Base-by-base conservation (phyloP, 179 eudicot species). In the Silene coronaria region DNA sequence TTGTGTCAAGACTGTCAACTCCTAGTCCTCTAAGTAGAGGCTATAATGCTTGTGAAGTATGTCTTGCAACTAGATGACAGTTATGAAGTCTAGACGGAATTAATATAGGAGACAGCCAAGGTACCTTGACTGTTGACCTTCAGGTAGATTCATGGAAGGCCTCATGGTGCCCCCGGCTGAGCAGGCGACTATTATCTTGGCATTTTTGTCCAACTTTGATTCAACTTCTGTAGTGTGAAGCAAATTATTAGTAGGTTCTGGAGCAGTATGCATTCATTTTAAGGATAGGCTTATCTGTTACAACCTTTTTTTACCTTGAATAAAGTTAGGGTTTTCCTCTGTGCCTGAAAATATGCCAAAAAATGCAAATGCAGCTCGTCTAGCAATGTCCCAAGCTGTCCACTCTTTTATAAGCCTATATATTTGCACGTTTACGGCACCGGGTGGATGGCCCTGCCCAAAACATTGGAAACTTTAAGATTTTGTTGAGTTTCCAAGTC, bases 361-460 rank as follows among this genome's bases (percentile, higher is more conserved):
- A 80, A 95, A 95, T 5, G 99, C 99, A 83, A 95, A 95, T 58
- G 99, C 99, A 16, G 89, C 97, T 36, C 99, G 85, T 78, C 97
- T 91, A 58, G 99, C 93, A 23, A 95, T 92, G 82, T 95, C 99
- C 99, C 99, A 95, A 8, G 99, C 99, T 12, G 99, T 95, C 97
- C 99, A 95, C 76, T 95, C 99, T 85, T 95, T 95, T 86, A 95
- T 95, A 68, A 95, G 97, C 78, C 97, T 84, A 58, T 90, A 95
- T 72, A 95, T 79, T 87, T 95, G 97, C 70, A 87, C 97, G 78
- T 92, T 95, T 8, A 95, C 82, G 57, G 99, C 99, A 38, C 91
- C 99, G 57, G 89, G 86, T 79, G 99, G 96, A 87, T 95, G 99
- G 32, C 79, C 95, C 99, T 95, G 28, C 32, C 82, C 69, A 65